Conservation (phyloP, 2,329 filamentous ascomycete genomes). For the Sclerotinia minor region DNA sequence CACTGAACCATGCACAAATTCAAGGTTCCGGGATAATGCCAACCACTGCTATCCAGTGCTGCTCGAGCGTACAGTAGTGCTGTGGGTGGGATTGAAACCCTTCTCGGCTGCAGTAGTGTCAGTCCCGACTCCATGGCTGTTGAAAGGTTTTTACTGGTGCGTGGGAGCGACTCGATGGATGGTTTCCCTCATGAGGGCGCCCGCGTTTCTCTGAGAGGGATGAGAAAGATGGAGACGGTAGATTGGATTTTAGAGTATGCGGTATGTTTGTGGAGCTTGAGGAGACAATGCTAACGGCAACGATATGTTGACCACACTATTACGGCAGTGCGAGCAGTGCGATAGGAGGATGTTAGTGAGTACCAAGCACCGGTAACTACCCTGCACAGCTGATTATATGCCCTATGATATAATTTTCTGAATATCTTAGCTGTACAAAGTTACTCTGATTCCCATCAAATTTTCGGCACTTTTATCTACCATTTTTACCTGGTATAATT, state of each 20-base stretch:
- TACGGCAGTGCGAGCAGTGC: no score
- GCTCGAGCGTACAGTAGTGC: constrained; percentile 18
- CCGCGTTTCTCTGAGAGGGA: neutral
- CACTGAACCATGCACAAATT: neutral
- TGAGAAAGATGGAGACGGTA: constrained; percentile 10
- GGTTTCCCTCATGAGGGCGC: neutral
- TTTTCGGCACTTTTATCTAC: neutral
- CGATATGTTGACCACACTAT: no score
- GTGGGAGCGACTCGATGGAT: neutral
- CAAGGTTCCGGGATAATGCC: neutral
- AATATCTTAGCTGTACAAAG: no score
- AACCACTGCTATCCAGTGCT: neutral
- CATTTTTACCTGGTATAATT: neutral
- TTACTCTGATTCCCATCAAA: neutral
- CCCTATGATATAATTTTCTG: no score
- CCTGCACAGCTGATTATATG: no score
- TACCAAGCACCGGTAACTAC: neutral
- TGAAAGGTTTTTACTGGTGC: neutral
- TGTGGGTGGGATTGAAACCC: neutral
- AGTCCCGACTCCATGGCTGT: neutral
- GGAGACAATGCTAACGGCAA: no score
- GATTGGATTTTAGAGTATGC: neutral
- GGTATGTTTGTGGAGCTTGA: neutral
- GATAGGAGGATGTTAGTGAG: neutral
- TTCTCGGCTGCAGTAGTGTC: neutral